Conservation (phyloP, 148 eudicot genomes). For the Persicaria tinctoria region DNA sequence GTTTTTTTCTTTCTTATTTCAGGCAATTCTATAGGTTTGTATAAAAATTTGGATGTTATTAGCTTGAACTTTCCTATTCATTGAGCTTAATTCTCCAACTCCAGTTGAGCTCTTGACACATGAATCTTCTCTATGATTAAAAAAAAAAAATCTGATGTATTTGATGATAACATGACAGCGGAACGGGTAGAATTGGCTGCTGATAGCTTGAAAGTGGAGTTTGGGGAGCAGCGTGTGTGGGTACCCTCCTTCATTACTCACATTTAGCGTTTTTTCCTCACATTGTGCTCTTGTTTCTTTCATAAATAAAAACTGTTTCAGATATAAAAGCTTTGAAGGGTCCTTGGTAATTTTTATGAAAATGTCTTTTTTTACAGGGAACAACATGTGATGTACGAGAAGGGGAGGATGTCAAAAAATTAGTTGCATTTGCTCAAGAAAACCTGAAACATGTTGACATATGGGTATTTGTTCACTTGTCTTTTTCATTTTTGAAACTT, state of each 20-base stretch:
- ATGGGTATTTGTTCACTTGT: slow-evolving; percentile 51
- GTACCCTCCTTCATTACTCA: slow-evolving; percentile 63
- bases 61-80: neutral
- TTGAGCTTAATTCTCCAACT: neutral
- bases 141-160: neutral
- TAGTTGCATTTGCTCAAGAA: slow-evolving; percentile 76
- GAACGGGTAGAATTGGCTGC: slow-evolving; percentile 74
- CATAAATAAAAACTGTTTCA: neutral
- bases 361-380: slow-evolving; percentile 40
- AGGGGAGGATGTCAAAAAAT: slow-evolving; percentile 62
- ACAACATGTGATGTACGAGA: slow-evolving; percentile 76
- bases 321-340: neutral
- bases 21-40: neutral
- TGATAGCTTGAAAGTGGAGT: slow-evolving; percentile 50
- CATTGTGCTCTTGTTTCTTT: slow-evolving; percentile 9
- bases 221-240: slow-evolving; percentile 96
- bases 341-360: neutral
- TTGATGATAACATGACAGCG: slow-evolving; percentile 26
- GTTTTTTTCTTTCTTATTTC: neutral
- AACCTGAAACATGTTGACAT: slow-evolving; percentile 70
- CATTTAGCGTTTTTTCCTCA: neutral
- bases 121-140: neutral
- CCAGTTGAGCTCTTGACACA: neutral
- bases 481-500: neutral
- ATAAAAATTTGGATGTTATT: neutral